Conservation (phyloP, 2,329 filamentous ascomycete species). For the Pseudogymnoascus sp. region DNA sequence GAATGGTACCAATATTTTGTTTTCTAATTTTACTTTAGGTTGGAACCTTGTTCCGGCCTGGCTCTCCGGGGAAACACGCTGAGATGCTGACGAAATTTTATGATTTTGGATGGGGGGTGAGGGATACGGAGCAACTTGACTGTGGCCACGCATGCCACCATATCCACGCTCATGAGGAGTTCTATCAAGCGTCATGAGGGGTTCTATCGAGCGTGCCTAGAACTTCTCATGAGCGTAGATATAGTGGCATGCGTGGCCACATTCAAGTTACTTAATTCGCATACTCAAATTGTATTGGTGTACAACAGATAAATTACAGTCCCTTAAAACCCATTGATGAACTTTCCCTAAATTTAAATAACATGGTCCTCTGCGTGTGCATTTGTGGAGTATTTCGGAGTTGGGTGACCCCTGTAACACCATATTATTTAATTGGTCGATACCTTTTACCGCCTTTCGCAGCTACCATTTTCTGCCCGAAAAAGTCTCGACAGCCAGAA, state of each 20-base stretch:
- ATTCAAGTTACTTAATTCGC: not conserved
- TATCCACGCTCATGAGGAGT: not conserved
- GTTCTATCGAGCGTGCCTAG: too few relatives aligned
- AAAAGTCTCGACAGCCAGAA: conserved; percentile 10
- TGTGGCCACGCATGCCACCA: not conserved
- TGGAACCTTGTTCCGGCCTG: not conserved
- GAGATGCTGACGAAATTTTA: not conserved
- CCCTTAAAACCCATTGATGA: not conserved
- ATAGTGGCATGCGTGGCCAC: not conserved
- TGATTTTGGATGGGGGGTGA: not conserved
- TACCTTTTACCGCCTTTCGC: not conserved
- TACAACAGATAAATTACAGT: not conserved
- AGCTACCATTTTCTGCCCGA: conserved; percentile 11
- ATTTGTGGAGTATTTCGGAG: not conserved
- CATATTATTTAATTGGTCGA: conserved; percentile 9
- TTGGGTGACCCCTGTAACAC: not conserved
- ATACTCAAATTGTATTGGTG: not conserved
- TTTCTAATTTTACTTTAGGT: not conserved
- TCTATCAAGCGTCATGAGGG: not conserved
- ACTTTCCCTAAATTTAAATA: not conserved
- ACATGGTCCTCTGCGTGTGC: not conserved
- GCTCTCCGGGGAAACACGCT: not conserved
- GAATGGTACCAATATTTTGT: not conserved
- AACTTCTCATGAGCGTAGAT: not conserved
- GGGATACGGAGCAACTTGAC: not conserved